Percentiles rank a stretch among this genome's conserved stretches.
These are phyloP conservation scores for Barbarea vulgaris DNA, from an alignment of 345 rosid species.

Conservation along the genomic window DNA sequence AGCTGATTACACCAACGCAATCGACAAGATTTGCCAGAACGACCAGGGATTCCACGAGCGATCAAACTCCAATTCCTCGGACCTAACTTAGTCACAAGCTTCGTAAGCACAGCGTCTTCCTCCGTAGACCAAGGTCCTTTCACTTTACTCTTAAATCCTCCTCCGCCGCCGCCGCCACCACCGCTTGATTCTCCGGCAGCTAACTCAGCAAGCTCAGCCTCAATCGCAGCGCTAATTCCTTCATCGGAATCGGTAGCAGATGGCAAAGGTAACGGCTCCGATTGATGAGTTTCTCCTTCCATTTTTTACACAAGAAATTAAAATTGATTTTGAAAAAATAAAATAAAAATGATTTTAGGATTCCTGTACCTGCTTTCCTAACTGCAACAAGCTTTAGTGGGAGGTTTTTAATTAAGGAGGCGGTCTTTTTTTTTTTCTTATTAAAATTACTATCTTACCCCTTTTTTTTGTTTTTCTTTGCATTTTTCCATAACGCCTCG, in stretches of 20 bases:
- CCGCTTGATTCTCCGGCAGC: conserved; percentile 42
- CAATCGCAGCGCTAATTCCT: conserved; percentile 37
- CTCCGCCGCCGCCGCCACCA: conserved; percentile 31
- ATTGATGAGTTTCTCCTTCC: conserved; percentile 33
- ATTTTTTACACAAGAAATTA: background rate
- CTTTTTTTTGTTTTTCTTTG: background rate
- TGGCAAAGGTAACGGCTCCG: conserved; percentile 37
- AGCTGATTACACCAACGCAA: conserved; percentile 91
- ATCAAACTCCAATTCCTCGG: conserved; percentile 89
- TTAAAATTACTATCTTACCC: conserved; percentile 46
- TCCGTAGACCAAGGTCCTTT: conserved; percentile 87
- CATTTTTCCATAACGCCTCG: background rate
- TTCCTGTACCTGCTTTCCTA: conserved; percentile 54
- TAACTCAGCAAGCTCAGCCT: conserved; percentile 36
- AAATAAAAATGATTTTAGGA: background rate
- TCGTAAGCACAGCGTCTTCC: conserved; percentile 66
- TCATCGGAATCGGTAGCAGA: conserved; percentile 34
- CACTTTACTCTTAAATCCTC: conserved; percentile 50
- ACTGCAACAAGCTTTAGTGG: conserved; percentile 51
- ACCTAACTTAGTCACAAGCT: conserved; percentile 64
- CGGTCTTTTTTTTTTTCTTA: background rate
- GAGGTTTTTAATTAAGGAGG: conserved; percentile 16
- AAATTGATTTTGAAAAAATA: conserved; percentile 16
- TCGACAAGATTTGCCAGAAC: conserved; percentile 85
- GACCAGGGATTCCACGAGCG: conserved; percentile 80